A percentile compares a stretch with the other conserved stretches of the same genome.
Evolutionary conservation across 2,329 filamentous ascomycete species (phyloP).

Genomic region (Rhinocladiella mackenziei): DNA sequence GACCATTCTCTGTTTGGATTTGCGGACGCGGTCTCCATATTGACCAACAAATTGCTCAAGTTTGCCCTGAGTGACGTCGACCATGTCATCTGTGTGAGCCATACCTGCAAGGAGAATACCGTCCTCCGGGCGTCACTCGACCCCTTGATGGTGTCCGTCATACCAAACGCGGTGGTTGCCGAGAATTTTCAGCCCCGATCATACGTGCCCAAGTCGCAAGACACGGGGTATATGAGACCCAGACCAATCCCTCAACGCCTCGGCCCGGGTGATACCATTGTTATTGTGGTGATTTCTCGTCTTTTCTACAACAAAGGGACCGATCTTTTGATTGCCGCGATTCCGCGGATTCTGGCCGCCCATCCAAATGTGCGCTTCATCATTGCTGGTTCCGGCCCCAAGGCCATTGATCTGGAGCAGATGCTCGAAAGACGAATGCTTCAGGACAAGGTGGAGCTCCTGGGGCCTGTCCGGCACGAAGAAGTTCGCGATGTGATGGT

Average conservation of each 20-base stretch:
- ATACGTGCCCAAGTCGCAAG: slow-evolving; percentile 45
- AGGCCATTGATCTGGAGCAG: slow-evolving; percentile 95
- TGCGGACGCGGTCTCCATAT: slow-evolving; percentile 88
- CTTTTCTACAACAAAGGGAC: slow-evolving; percentile 99
- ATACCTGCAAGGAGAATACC: slow-evolving; percentile 98
- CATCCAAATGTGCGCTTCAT: slow-evolving; percentile 95
- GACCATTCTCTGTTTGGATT: slow-evolving; percentile 98
- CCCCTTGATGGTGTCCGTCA: slow-evolving; percentile 94
- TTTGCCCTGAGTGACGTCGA: slow-evolving; percentile 95
- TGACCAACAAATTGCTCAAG: slow-evolving; percentile 95
- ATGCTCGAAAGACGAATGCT: slow-evolving; percentile 95
- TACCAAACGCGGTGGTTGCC: slow-evolving; percentile 94
- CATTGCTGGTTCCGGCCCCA: slow-evolving; percentile 91
- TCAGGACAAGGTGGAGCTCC: slow-evolving; percentile 87
- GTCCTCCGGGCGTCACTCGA: slow-evolving; percentile 91
- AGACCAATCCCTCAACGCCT: slow-evolving; percentile 61
- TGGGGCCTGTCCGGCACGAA: slow-evolving; percentile 89
- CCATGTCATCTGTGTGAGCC: slow-evolving; percentile 96
- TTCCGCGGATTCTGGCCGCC: slow-evolving; percentile 82
- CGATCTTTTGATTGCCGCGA: slow-evolving; percentile 91
- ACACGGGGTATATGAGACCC: slow-evolving; percentile 29
- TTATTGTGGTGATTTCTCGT: slow-evolving; percentile 93
- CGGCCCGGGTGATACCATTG: slow-evolving; percentile 80
- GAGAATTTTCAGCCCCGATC: slow-evolving; percentile 83
- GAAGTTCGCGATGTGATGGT: slow-evolving; percentile 98